Percentiles rank a stretch among this genome's conserved stretches.
phyloP scores from a whole-genome alignment of 164 flowering plant species.

The Stephania cephalantha region DNA sequence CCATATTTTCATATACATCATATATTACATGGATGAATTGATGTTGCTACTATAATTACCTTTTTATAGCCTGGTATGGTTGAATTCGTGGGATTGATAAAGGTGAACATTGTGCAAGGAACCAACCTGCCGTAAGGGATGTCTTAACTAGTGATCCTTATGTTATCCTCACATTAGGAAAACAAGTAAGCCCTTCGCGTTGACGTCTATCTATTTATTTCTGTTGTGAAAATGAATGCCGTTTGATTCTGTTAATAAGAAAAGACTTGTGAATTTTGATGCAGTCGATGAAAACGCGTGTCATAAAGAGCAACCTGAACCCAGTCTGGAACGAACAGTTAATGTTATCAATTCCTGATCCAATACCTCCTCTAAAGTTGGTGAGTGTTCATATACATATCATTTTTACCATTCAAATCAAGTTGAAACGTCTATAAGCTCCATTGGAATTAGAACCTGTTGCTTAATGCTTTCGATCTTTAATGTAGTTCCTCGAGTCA shows the following conservation, averaged over 20 bases:
- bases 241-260: not conserved
- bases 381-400: conserved; percentile 35
- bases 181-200: conserved; percentile 52
- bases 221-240: not conserved
- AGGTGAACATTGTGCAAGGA: conserved; percentile 82
- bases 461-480: no score
- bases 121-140: conserved; percentile 84
- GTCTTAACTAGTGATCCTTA: conserved; percentile 91
- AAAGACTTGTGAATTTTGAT: conserved; percentile 11
- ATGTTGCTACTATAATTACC: conserved; percentile 6
- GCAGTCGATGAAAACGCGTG: conserved; percentile 90
- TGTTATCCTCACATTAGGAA: conserved; percentile 76
- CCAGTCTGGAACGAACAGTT: conserved; percentile 95
- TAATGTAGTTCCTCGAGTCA: no score
- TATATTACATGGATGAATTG: not conserved
- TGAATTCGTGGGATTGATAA: conserved; percentile 85
- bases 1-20: not conserved
- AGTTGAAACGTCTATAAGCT: no score
- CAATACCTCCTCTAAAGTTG: conserved; percentile 81
- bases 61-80: conserved; percentile 79
- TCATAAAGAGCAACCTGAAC: conserved; percentile 78
- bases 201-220: not conserved
- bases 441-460: no score
- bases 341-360: conserved; percentile 89
- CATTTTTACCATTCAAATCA: not conserved